These are phyloP conservation scores for Recurvomyces mirabilis DNA, from an alignment of 495 filamentous ascomycete genomes.

Conservation along the genomic window DNA sequence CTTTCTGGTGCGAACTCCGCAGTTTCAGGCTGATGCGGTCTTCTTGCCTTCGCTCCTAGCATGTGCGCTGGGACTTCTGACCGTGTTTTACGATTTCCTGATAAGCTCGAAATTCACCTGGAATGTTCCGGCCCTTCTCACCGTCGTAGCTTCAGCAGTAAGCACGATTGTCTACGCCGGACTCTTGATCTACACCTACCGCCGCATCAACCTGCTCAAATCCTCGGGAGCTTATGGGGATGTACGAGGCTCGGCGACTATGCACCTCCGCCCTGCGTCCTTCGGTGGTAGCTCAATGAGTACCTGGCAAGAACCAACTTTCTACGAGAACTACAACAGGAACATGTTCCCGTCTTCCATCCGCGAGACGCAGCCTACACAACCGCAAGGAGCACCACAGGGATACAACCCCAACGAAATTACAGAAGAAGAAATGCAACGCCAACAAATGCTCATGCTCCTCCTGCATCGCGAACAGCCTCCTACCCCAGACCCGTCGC, in stretches of 20 bases:
- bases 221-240: conserved; percentile 4
- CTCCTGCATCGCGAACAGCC: conserved; percentile 23
- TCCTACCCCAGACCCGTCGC: conserved; percentile 23
- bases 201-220: conserved; percentile 18
- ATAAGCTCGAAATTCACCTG: conserved; percentile 23
- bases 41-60: conserved; percentile 28
- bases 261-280: neutral
- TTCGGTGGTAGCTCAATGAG: neutral
- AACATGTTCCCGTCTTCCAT: conserved; percentile 21
- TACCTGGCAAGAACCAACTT: conserved; percentile 11
- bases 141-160: conserved; percentile 21
- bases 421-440: conserved; percentile 31
- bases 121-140: conserved; percentile 23
- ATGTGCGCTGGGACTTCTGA: conserved; percentile 29
- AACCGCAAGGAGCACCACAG: conserved; percentile 2
- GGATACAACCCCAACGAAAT: conserved; percentile 16
- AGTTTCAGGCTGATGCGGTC: conserved; percentile 30
- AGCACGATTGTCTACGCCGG: conserved; percentile 26
- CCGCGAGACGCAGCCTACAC: conserved; percentile 2
- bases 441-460: conserved; percentile 30
- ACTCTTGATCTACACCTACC: conserved; percentile 30
- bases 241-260: conserved; percentile 11
- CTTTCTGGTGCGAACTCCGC: conserved; percentile 25
- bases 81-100: conserved; percentile 31
- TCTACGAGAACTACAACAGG: conserved; percentile 28